Evolutionary conservation across 2,329 filamentous ascomycete genomes (phyloP), one percentile per base, ranked within the genome.

Genomic region (Calycina marina): DNA sequence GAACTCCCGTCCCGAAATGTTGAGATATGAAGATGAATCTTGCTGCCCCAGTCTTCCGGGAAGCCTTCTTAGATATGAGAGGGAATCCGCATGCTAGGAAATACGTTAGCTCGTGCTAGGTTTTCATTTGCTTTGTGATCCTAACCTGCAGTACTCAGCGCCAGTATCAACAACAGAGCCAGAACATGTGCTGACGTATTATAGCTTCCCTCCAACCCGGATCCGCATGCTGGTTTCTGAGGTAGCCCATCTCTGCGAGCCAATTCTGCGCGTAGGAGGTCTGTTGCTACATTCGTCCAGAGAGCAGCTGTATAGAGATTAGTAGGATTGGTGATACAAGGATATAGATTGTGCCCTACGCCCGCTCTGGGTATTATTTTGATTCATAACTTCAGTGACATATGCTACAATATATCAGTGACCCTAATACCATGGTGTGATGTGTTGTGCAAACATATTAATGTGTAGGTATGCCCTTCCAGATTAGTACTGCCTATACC

Each of bases 1-100:
- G 62, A 13, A 90, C 83, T 37, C 82, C 82, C 1, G 82, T 90
- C 48, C 82, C 79, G 42, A 83, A 79, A 57, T 84, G 78, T 40
- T 71, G 61, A 2, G 64, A 69, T 30, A 72, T 51, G 48, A 74
- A 74, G 32, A 74, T 62, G 42, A 54, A 47, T 36, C 43, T 41
- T 22, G 43, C 40, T 3, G 48, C 38, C 0, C 36, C 40, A 4
- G 46, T 32, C 12, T 36, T 40, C 30, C 48, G 49, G 4, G 51
- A 49, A 2, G 47, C 40, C 37, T 48, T 42, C 24, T 44, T 43
- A 17, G 52, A 54, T 31, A 55, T 34, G 3, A 53, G 32, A 28
- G 52, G 52, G 14, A 55, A 50, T 37, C 46, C 50, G 37, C 52
- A 56, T 25, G 52, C 54, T 55, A 12, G 26, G 26, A 15, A 15